phyloP scores from a whole-genome alignment of 306 rosid species.

The Casuarina equisetifolia region DNA sequence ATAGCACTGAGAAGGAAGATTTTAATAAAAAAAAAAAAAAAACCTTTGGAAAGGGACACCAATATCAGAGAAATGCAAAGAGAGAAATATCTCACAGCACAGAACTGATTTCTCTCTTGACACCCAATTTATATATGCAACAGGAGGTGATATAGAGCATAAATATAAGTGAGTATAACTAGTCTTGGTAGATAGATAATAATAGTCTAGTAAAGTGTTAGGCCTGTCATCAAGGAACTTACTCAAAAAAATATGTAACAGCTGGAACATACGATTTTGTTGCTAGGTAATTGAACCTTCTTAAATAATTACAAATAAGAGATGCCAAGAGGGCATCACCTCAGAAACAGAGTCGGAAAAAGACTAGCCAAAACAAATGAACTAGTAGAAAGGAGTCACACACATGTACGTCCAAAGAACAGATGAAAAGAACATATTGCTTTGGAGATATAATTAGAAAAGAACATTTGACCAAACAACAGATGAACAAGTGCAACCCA shows the following conservation, averaged over 20 bases:
- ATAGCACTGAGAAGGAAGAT: background rate
- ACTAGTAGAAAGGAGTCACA: slow-evolving; percentile 3
- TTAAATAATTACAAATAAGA: background rate
- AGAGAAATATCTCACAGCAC: background rate
- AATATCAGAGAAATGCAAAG: background rate
- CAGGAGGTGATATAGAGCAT: background rate
- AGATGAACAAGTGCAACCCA: slow-evolving; percentile 18
- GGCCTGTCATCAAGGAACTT: background rate
- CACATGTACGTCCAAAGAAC: slow-evolving; percentile 12
- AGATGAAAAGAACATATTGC: background rate
- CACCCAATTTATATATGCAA: background rate
- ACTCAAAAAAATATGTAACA: background rate
- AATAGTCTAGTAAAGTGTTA: background rate
- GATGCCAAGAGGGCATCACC: background rate
- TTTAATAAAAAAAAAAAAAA: background rate
- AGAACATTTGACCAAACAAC: slow-evolving; percentile 9
- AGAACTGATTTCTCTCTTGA: background rate
- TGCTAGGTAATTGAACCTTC: background rate
- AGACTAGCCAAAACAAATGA: slow-evolving; percentile 10
- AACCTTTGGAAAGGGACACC: background rate
- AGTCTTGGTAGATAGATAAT: background rate
- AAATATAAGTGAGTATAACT: background rate
- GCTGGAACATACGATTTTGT: background rate
- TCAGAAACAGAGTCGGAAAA: background rate
- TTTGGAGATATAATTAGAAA: background rate